A percentile compares a stretch with the other conserved stretches of the same genome.
These are phyloP conservation scores for Pinus tabuliformis DNA, from an alignment of 75 land plant species.

Conservation along the genomic window DNA sequence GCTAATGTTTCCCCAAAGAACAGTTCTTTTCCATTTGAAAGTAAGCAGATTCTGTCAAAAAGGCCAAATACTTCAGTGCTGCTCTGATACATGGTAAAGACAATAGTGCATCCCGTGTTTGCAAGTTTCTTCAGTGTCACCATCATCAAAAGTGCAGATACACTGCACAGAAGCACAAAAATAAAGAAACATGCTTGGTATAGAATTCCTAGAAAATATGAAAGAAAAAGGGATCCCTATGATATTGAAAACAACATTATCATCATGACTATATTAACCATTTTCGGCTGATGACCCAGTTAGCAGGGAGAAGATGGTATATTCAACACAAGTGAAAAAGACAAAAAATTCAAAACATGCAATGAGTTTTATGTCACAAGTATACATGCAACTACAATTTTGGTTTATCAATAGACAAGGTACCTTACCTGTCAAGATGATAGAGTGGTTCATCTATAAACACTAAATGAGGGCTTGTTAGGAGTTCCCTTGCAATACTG, in stretches of 20 bases:
- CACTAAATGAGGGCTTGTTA: slow-evolving; percentile 59
- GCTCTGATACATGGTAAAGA: slow-evolving; percentile 70
- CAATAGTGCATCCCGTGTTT: slow-evolving; percentile 72
- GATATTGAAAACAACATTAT: background rate
- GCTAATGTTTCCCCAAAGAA: slow-evolving; percentile 86
- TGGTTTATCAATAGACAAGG: slow-evolving; percentile 81
- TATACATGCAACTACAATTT: slow-evolving; percentile 64
- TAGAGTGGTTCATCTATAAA: slow-evolving; percentile 30
- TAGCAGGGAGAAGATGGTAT: background rate
- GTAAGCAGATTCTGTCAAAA: slow-evolving; percentile 78
- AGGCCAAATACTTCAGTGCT: slow-evolving; percentile 87
- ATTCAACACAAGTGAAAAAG: background rate
- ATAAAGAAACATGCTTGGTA: background rate
- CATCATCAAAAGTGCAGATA: slow-evolving; percentile 78
- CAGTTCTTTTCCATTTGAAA: slow-evolving; percentile 81
- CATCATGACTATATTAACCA: background rate
- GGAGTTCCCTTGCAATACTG: slow-evolving; percentile 76
- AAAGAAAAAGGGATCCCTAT: background rate
- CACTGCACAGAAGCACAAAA: slow-evolving; percentile 40
- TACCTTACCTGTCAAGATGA: slow-evolving; percentile 35
- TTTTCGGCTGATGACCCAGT: background rate
- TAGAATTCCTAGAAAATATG: background rate
- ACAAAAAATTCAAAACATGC: background rate
- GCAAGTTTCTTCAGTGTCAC: slow-evolving; percentile 82
- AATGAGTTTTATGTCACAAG: slow-evolving; percentile 16